Conservation (phyloP, 2,329 filamentous ascomycete genomes). For the Blastomyces gilchristii region DNA sequence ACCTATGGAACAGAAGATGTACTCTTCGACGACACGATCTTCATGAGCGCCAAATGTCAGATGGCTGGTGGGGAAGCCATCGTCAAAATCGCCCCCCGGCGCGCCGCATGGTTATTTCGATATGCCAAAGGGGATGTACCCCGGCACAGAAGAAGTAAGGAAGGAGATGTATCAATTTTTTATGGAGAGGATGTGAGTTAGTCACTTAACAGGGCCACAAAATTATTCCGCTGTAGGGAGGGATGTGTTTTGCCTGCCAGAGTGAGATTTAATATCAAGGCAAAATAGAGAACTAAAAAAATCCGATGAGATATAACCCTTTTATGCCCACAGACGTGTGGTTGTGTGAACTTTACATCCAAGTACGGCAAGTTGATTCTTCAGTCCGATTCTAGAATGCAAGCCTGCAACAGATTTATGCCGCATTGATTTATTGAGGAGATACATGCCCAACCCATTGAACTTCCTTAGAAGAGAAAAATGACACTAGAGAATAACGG, state of each 20-base stretch:
- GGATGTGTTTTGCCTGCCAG: not conserved
- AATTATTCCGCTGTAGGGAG: not conserved
- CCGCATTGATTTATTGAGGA: not conserved
- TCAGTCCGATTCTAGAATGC: not conserved
- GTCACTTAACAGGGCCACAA: not conserved
- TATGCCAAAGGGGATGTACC: constrained; percentile 18
- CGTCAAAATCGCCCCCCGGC: constrained; percentile 45
- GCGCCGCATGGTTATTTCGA: constrained; percentile 45
- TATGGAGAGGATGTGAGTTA: constrained; percentile 1
- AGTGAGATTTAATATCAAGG: not conserved
- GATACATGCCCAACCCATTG: not conserved
- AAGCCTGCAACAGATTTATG: not conserved
- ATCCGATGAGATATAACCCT: not conserved
- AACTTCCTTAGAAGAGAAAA: not conserved
- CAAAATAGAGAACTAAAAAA: too few species aligned
- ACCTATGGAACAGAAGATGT: constrained; percentile 46
- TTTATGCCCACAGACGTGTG: not conserved
- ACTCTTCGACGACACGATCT: constrained; percentile 42
- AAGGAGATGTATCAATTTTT: constrained; percentile 2
- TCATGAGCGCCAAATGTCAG: constrained; percentile 47
- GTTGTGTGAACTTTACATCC: not conserved
- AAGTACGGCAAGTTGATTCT: not conserved
- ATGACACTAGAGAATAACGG: not conserved
- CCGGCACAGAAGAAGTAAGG: not conserved
- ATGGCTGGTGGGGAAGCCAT: constrained; percentile 42